phyloP scores from a whole-genome alignment of 768 basidiomycete species.

The Auriscalpium microsporum region DNA sequence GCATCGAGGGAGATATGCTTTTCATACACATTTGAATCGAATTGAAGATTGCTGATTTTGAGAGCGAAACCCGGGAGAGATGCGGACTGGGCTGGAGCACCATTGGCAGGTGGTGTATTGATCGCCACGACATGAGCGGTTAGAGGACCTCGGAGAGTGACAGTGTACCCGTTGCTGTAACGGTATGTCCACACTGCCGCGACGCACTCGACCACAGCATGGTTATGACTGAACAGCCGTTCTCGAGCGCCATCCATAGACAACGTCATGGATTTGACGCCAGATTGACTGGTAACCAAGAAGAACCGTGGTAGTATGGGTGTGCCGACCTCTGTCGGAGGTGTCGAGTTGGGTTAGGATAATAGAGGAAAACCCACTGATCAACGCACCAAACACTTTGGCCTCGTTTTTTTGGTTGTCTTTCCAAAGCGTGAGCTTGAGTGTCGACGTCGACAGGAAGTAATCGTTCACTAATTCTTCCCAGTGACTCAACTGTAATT shows the following conservation, averaged over 20 bases:
- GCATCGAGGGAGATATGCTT: constrained; percentile 65
- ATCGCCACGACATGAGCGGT: constrained; percentile 48
- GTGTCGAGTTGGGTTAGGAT: not conserved
- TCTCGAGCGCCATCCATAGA: constrained; percentile 73
- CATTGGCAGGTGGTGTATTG: constrained; percentile 15
- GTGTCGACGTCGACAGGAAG: constrained; percentile 59
- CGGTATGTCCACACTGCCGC: constrained; percentile 75
- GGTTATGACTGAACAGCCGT: constrained; percentile 38
- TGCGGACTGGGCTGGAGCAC: constrained; percentile 8
- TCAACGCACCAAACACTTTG: constrained; percentile 68
- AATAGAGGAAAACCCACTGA: not conserved
- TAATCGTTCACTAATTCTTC: constrained; percentile 53
- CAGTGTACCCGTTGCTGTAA: constrained; percentile 71
- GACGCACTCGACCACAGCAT: constrained; percentile 58
- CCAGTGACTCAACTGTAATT: constrained; percentile 65
- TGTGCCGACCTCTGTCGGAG: constrained; percentile 59
- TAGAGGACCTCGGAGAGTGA: constrained; percentile 68
- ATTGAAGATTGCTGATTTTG: constrained; percentile 67
- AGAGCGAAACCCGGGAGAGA: constrained; percentile 26
- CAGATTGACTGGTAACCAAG: constrained; percentile 75
- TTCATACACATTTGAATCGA: constrained; percentile 66
- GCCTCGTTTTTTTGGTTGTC: constrained; percentile 73
- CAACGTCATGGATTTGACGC: constrained; percentile 78
- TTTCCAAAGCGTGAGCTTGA: constrained; percentile 85
- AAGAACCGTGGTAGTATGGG: constrained; percentile 80